Conservation (phyloP, 2,329 filamentous ascomycete genomes). For the Neonectria punicea region DNA sequence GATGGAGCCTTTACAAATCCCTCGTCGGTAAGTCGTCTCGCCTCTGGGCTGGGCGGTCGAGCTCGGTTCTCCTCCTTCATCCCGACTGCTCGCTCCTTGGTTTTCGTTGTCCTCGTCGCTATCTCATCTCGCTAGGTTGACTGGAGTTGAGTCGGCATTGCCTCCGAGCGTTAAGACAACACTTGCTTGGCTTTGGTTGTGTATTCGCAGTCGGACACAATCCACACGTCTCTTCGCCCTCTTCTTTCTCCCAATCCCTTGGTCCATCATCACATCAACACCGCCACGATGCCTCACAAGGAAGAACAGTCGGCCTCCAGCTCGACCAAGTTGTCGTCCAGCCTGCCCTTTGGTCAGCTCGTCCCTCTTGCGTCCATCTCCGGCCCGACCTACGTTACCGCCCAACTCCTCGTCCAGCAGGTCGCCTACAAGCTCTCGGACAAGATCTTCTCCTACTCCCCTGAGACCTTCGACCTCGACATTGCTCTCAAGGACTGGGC, state of each 20-base stretch:
- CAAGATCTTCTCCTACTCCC: conserved; percentile 97
- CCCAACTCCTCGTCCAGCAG: conserved; percentile 94
- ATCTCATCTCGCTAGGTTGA: conserved; percentile 38
- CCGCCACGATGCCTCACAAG: conserved; percentile 48
- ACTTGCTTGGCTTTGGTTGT: conserved; percentile 6
- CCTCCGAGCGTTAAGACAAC: conserved; percentile 11
- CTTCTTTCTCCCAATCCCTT: not conserved
- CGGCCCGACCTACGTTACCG: conserved; percentile 91
- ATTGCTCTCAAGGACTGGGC: conserved; percentile 84
- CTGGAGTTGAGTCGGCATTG: conserved; percentile 26
- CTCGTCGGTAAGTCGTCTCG: conserved; percentile 36
- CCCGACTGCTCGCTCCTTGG: conserved; percentile 15
- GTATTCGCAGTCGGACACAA: conserved; percentile 23
- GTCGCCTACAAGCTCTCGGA: conserved; percentile 95
- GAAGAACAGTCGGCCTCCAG: conserved; percentile 51
- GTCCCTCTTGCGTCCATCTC: conserved; percentile 71
- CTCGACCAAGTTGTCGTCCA: conserved; percentile 60
- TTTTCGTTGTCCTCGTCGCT: conserved; percentile 5
- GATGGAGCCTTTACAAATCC: conserved; percentile 40
- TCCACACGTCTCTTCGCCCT: not conserved
- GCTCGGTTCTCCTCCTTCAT: conserved; percentile 21
- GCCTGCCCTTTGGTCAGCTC: conserved; percentile 66
- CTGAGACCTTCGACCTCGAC: conserved; percentile 92
- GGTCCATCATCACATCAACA: conserved; percentile 6
- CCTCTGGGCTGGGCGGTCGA: conserved; percentile 25